A percentile compares a stretch with the other conserved stretches of the same genome.
Conservation (phyloP, 257 asterid species). For the Rauvolfia tetraphylla region DNA sequence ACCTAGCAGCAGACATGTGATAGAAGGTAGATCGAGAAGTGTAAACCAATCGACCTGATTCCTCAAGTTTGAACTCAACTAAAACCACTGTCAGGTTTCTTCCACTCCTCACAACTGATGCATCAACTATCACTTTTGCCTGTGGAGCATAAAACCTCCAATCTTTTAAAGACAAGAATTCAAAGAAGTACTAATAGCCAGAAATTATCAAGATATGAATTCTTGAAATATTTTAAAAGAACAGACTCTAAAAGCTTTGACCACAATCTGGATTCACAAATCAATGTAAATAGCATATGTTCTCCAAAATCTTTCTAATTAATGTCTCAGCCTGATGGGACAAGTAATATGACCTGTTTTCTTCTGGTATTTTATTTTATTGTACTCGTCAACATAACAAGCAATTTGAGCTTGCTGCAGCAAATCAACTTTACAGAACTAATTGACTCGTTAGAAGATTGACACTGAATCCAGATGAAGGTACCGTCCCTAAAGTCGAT, state of each 20-base stretch:
- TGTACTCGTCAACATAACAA: neutral
- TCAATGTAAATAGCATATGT: too few species aligned
- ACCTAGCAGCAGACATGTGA: constrained; percentile 59
- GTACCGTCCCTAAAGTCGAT: neutral
- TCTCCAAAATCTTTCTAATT: neutral
- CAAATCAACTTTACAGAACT: neutral
- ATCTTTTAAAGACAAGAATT: constrained; percentile 3
- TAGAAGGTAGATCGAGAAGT: constrained; percentile 65
- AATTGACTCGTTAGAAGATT: neutral
- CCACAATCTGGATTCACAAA: neutral
- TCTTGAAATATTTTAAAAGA: neutral
- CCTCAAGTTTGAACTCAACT: constrained; percentile 55
- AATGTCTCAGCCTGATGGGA: neutral
- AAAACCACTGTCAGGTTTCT: constrained; percentile 69
- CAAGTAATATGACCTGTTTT: neutral
- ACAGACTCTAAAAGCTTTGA: neutral
- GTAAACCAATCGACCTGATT: constrained; percentile 50
- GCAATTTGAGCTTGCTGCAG: neutral
- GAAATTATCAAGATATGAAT: neutral
- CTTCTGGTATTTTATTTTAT: neutral
- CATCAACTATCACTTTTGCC: constrained; percentile 60
- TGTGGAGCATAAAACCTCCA: constrained; percentile 28
- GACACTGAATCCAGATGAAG: neutral
- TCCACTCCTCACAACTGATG: constrained; percentile 68
- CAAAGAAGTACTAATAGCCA: neutral